Evolutionary conservation across 257 asterid species (phyloP), one percentile per base, ranked within the genome.

Genomic region (Petrea volubilis): DNA sequence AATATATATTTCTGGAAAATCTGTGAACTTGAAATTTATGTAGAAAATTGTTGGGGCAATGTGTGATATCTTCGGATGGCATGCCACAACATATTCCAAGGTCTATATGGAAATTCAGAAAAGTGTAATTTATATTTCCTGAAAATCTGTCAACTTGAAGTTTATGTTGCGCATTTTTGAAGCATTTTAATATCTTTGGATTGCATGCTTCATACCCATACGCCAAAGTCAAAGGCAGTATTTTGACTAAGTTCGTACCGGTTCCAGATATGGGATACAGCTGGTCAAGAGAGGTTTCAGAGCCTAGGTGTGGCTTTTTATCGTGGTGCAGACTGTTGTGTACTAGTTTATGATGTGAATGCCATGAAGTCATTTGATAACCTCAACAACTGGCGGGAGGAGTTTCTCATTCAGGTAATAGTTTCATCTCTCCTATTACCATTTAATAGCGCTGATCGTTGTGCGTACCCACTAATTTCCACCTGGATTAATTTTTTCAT

Each of bases 311-410:
- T 95, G 74, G 99, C 99, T 23, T 95, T 95, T 74, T 95, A 95
- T 82, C 98, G 99, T 1, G 99, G 99, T 66, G 99, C 99, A 38
- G 99, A 95, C 86, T 95, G 98, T 73, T 95, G 99, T 72, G 97
- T 95, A 70, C 99, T 95, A 84, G 96, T 88, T 18, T 90, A 95
- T 78, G 99, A 95, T 72, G 98, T 88, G 49, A 94, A 94, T 75
- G 92, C 85, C 73, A 87, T 83, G 93, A 94, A 94, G 79, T 94
- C 99, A 38, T 94, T 94, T 65, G 99, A 94, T 67, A 87, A 88
- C 80, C 93, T 94, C 52, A 91, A 94, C 78, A 89, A 90, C 24
- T 94, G 99, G 99, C 88, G 97, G 80, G 98, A 94, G 76, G 99
- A 94, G 68, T 94, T 94, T 82, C 83, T 94, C 56, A 94, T 94